Evolutionary conservation across 768 basidiomycete species (phyloP).

Genomic region (Calocybe gangraenosa): DNA sequence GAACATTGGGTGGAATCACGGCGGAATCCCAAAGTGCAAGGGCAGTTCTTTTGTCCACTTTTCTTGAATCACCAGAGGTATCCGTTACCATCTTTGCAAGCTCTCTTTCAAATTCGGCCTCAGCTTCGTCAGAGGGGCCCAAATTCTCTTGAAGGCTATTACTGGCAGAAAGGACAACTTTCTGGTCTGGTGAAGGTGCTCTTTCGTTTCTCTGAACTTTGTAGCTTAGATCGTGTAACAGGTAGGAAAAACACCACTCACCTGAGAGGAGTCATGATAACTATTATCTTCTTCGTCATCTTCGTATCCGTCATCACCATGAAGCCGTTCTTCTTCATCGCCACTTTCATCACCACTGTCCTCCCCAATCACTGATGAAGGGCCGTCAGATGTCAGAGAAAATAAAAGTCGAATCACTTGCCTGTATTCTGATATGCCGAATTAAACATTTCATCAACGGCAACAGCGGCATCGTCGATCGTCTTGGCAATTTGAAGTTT

Average conservation of each 20-base stretch:
- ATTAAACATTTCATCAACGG: conserved; percentile 88
- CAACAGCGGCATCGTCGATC: conserved; percentile 80
- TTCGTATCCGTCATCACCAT: conserved; percentile 36
- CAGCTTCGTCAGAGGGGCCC: conserved; percentile 84
- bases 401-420: conserved; percentile 25
- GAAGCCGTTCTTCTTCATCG: conserved; percentile 56
- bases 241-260: conserved; percentile 26
- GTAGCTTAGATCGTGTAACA: not conserved
- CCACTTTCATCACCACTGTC: conserved; percentile 64
- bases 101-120: conserved; percentile 93
- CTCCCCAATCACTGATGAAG: conserved; percentile 28
- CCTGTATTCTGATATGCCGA: conserved; percentile 57
- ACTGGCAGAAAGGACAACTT: conserved; percentile 61
- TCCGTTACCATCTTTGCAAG: conserved; percentile 94
- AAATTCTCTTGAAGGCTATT: conserved; percentile 60
- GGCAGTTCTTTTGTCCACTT: conserved; percentile 85
- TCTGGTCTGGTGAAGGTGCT: conserved; percentile 78
- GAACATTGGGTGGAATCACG: conserved; percentile 59
- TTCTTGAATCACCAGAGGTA: conserved; percentile 74
- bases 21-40: conserved; percentile 87
- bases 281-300: conserved; percentile 65
- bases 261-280: conserved; percentile 49
- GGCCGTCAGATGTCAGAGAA: not conserved
- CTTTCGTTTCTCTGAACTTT: conserved; percentile 53
- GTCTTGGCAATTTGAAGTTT: conserved; percentile 68